Percentiles rank a stretch among this genome's conserved stretches.
Evolutionary conservation across 2,329 filamentous ascomycete species (phyloP).

Genomic region (Calycina marina): DNA sequence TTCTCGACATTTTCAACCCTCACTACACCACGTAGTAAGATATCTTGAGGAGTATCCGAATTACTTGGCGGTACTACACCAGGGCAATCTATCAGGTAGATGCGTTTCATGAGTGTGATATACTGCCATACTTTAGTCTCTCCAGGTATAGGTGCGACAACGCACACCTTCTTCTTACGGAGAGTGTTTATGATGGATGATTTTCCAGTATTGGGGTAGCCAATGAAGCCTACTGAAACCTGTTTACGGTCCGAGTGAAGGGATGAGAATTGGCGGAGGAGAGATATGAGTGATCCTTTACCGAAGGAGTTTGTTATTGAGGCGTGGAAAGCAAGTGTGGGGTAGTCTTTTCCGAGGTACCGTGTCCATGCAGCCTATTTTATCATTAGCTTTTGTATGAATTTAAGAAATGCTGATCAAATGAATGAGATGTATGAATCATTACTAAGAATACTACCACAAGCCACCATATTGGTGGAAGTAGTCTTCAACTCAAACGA

Average conservation of each 20-base stretch:
- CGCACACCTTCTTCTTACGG: conserved; percentile 86
- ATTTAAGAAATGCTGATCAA: conserved; percentile 16
- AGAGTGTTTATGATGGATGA: conserved; percentile 95
- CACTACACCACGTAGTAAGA: conserved; percentile 80
- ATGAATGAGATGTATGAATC: conserved; percentile 61
- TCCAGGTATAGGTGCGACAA: conserved; percentile 83
- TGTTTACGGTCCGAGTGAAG: conserved; percentile 87
- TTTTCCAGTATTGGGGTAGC: conserved; percentile 90
- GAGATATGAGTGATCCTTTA: conserved; percentile 83
- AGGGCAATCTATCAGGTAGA: conserved; percentile 91
- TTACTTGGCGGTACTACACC: conserved; percentile 87
- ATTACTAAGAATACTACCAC: conserved; percentile 97
- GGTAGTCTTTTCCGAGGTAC: conserved; percentile 74
- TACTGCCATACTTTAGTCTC: conserved; percentile 99
- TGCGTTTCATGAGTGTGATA: conserved; percentile 86
- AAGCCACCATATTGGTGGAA: conserved; percentile 44
- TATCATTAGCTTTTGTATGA: conserved; percentile 10
- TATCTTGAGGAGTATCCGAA: conserved; percentile 71
- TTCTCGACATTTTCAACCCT: conserved; percentile 93
- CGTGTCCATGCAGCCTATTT: conserved; percentile 84
- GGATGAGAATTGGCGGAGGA: conserved; percentile 83
- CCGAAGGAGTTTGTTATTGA: conserved; percentile 93
- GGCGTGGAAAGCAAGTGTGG: conserved; percentile 88
- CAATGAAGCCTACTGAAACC: conserved; percentile 65
- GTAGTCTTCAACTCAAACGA: conserved; percentile 96